Base-by-base conservation (phyloP, 2,329 filamentous ascomycete species). In the Fusarium cicatricum region DNA sequence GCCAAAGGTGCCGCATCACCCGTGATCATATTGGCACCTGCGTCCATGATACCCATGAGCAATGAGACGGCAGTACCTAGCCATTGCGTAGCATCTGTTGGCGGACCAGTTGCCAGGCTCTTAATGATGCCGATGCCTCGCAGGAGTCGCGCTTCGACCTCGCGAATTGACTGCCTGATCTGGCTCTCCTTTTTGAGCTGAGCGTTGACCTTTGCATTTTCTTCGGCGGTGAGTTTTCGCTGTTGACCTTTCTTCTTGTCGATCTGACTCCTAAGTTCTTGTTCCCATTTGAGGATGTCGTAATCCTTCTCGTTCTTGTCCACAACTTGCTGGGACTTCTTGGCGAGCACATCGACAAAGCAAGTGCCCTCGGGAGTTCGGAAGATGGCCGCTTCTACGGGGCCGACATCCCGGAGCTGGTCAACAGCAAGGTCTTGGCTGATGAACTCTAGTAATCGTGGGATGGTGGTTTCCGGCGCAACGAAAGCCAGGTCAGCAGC, bases 221-320 rank as follows among this genome's bases (percentile, higher is more conserved):
- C 94, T 31, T 98, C 95, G 0, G 91, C 77, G 0, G 91, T 95
- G 10, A 98, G 85, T 76, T 97, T 99, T 78, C 92, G 94, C 67
- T 92, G 87, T 56, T 90, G 86, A 1, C 94, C 94, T 74, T 94
- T 97, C 80, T 98, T 99, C 71, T 91, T 84, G n/a, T 93, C 92
- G 34, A 99, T 77, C 67, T 97, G 92, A 33, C 86, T 83, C 52
- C 93, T 84, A 8, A 99, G 82, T 62, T 99, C 95, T 72, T 94
- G 90, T 75, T 99, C 95, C 95, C 96, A 99, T 75, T 97, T 97
- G 34, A 97, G 76, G 2, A 92, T 96, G 67, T 99, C 92, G 68
- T 97, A 97, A 72, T 98, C 95, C 73, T 96, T 97, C 42, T 86
- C 89, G 68, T 92, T 97, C 77, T 97, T 98, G 75, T 92, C 89